Evolutionary conservation across 1,139 yeast species (phyloP), one percentile per base, ranked within the genome.

Genomic region (Chernovozyma sophiae-reginae): DNA sequence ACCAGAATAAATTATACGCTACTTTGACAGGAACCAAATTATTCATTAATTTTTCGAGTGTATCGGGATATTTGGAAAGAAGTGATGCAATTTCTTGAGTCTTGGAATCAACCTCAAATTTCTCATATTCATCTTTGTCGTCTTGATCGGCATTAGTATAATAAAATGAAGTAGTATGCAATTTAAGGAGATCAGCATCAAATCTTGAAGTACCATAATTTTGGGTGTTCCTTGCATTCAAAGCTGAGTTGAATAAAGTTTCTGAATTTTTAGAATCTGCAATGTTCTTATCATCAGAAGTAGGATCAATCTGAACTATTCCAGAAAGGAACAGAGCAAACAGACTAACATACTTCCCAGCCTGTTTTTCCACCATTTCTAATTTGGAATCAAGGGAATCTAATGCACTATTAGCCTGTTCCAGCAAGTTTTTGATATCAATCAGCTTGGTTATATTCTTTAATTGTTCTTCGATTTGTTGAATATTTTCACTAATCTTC

Each of bases 1-100:
- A 63, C 97, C 97, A 90, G 56, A 90, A 90, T 32, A 66, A 65
- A 23, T 71, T 65, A 47, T 79, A 83, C 1, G 78, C 51, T 13
- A 86, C 62, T 44, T 72, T 58, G 2, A 70, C 75, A 0, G 95
- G 95, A 1, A 86, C 95, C 11, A 89, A 55, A 15, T 67, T 65
- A 39, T 79, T 78, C 79, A 79, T 79, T 33, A 85, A 59, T 29
- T 64, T 63, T 24, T 72, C 64, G 43, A 89, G 70, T 14, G 80
- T 73, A 14, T 52, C 49, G 3, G 78, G 72, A 46, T 79, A 74
- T 40, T 64, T 56, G 26, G 48, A 64, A 38, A 86, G 62, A 23
- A 78, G 65, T 1, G 47, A 53, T 2, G 79, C 53, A 35, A 83
- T 81, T 33, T 71, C 74, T 1, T 62, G 66, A 1, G 87, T 78